Evolutionary conservation across 2,329 filamentous ascomycete genomes (phyloP), one percentile per base, ranked within the genome.

Genomic region (Bipolaris bicolor): DNA sequence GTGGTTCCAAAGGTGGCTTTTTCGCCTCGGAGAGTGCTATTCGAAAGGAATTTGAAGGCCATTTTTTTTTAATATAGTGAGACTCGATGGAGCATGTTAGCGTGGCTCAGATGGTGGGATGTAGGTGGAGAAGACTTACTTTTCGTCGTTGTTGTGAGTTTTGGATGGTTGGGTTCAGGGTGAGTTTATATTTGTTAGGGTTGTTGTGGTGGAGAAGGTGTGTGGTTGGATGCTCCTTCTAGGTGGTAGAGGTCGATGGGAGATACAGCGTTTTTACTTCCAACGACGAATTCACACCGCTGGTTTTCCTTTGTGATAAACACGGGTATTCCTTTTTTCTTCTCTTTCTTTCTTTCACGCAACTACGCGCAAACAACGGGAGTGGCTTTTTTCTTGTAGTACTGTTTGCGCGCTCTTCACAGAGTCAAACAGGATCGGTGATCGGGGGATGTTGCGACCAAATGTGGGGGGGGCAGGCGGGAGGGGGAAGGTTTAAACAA

Each of bases 21-120:
- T 37, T 74, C 70, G 64, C 65, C 67, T 52, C 69, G 69, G 45
- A 74, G 60, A 47, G 64, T 65, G 57, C 69, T 65, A 57, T 62
- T 60, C 6, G 62, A 65, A 46, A 74, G 64, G 64, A 74, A 74
- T 31, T 66, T 70, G 61, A 73, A 48, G 44, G 62, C 65, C 70
- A 72, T 74, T 41, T 34, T 37, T 26, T 26, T 26, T 26, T 26
- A 26, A 26, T 41, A 22, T 11, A 7, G 26, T 20, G 22, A 34
- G 5, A 20, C 40, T 56, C 3, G 16, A 39, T 18, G 41, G 36
- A 2, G 11, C 29, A 29, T 34, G 37, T 55, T 41, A 55, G 52
- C 15, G 16, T 7, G 7, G 34, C 20, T 43, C 22, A 24, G 6
- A 5, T 24, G 22, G 22, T 24, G 20, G 29, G n/a, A 29, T 24